A percentile compares a stretch with the other conserved stretches of the same genome.
phyloP scores from a whole-genome alignment of 1,284 basidiomycete species.

The Pholiota adiposa region DNA sequence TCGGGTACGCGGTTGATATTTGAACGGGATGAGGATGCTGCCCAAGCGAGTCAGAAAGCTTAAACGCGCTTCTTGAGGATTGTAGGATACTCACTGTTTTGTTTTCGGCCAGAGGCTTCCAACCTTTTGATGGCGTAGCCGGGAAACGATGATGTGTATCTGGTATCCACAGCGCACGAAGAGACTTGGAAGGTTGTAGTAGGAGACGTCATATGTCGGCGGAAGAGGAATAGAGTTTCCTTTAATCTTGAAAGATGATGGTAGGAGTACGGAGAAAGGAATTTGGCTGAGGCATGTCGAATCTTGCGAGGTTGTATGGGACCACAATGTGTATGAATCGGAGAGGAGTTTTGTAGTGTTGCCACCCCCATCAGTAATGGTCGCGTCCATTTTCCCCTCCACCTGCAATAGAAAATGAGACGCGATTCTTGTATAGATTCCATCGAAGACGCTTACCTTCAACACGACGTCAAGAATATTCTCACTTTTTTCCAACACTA shows the following conservation, averaged over 20 bases:
- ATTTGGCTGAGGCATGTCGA: constrained; percentile 47
- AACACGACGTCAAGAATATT: constrained; percentile 45
- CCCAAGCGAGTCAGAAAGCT: neutral
- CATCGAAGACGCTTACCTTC: constrained; percentile 40
- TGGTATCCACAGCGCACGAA: constrained; percentile 43
- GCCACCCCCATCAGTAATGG: constrained; percentile 42
- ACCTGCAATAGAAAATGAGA: constrained; percentile 40
- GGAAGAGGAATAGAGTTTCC: constrained; percentile 44
- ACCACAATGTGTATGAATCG: constrained; percentile 48
- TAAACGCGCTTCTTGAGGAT: neutral
- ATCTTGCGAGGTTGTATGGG: constrained; percentile 23
- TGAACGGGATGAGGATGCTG: constrained; percentile 41
- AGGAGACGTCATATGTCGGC: constrained; percentile 49
- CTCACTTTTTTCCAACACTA: constrained; percentile 43
- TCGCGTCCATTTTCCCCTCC: constrained; percentile 52
- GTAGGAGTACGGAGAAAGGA: constrained; percentile 52
- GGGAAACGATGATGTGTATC: constrained; percentile 47
- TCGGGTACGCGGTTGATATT: constrained; percentile 57
- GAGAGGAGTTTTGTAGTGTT: constrained; percentile 37
- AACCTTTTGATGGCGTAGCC: constrained; percentile 37
- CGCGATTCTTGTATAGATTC: neutral
- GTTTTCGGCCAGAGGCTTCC: constrained; percentile 39
- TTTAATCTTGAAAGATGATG: constrained; percentile 45
- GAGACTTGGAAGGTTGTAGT: constrained; percentile 39
- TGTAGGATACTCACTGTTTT: constrained; percentile 37